Base-by-base conservation (phyloP, 148 eudicot genomes). In the Arctostaphylos glauca region DNA sequence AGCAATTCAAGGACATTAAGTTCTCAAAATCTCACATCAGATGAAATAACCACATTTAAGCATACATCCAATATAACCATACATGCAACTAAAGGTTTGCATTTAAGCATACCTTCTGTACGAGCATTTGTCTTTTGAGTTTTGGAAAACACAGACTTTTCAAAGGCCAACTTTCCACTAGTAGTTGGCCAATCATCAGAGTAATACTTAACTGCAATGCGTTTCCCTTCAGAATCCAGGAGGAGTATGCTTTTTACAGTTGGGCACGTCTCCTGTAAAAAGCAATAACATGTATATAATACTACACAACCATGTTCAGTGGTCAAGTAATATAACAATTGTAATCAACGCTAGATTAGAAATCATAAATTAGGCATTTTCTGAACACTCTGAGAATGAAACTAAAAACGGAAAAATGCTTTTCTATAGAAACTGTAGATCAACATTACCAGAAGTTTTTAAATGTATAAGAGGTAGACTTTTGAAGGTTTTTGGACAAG, bases 121-220 rank as follows among this genome's bases (percentile, higher is more conserved):
- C 88, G 76, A 41, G 89, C 89, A 84, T 83, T 86, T 76, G 90
- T 79, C 83, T 80, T 86, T 31, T 86, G 89, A n/a, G 89, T 86
- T 74, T 86, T 88, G 21, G 86, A 48, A 74, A 83, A 86, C 9
- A 88, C 81, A 21, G 86, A 7, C 59, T 83, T 88, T 80, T 88
- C 90, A 85, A 87, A 88, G 73, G 89, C 86, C 67, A 67, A 70
- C 78, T 88, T 84, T 44, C 82, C 86, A 83, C 80, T 78, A 60
- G 85, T 82, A 64, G 90, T 88, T 2, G 86, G 86, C 90, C 90
- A 88, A n/a, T 88, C 89, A 64, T 88, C 90, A 38, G 90, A 74
- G 58, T 74, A 88, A 67, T 86, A 88, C 84, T 86, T 88, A 41
- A 66, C 87, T n/a, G 90, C 90, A 31, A 88, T 62, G 9, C 90